Percentiles rank a stretch among this genome's conserved stretches.
Conservation (phyloP, 2,329 filamentous ascomycete species). For the Colletotrichum australisinense region DNA sequence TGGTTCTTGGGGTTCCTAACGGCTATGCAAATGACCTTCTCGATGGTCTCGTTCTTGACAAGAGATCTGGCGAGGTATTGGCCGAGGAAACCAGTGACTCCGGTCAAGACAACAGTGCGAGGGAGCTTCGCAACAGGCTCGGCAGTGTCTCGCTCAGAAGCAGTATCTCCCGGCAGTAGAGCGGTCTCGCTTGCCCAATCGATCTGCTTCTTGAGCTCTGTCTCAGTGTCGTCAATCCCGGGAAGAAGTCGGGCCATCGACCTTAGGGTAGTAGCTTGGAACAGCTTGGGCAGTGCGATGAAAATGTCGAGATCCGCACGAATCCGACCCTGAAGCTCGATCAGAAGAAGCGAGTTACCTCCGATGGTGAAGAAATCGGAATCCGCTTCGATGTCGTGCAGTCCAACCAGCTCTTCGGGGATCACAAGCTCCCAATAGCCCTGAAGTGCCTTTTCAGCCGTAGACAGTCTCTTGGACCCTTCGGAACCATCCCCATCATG, state of each 20-base stretch:
- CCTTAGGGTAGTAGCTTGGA: conserved; percentile 47
- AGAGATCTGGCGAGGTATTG: conserved; percentile 32
- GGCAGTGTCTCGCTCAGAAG: neutral
- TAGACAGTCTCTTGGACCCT: neutral
- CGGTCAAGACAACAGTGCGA: conserved; percentile 33
- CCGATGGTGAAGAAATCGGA: conserved; percentile 51
- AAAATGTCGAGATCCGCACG: conserved; percentile 40
- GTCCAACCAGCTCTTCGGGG: neutral
- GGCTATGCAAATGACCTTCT: conserved; percentile 34
- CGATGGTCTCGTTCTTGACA: conserved; percentile 18
- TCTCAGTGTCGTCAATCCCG: conserved; percentile 35
- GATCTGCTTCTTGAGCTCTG: neutral
- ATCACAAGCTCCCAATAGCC: neutral
- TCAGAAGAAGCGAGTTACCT: conserved; percentile 49
- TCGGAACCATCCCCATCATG: neutral
- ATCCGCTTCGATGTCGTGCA: neutral
- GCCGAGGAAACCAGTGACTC: conserved; percentile 37
- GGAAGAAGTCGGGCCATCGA: conserved; percentile 44
- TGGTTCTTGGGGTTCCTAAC: conserved; percentile 3
- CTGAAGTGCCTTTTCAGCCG: neutral
- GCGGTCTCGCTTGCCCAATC: conserved; percentile 49
- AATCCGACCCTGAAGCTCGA: conserved; percentile 47
- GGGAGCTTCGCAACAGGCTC: neutral
- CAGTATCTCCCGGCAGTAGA: neutral
- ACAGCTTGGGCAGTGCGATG: conserved; percentile 46